Evolutionary conservation across 192 early-diverging fungal genomes (phyloP), one percentile per base, ranked within the genome.

Genomic region (Podila verticillata): DNA sequence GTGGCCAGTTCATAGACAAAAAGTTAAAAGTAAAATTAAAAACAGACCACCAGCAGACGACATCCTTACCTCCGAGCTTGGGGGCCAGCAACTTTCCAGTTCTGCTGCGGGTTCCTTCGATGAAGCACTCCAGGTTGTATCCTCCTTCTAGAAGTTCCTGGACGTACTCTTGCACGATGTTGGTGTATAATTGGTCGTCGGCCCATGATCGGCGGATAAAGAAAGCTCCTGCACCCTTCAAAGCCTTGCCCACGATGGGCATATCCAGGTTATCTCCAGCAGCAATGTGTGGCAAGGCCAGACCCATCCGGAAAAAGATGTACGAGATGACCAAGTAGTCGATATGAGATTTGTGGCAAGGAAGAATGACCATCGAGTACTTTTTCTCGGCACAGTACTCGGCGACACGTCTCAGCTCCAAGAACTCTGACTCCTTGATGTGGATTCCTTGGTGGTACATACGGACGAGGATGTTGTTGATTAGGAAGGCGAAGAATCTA

Each of bases 371-470:
- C 65, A 96, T 83, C 15, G 93, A 95, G 48, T 93, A 86, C 48
- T 90, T 89, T 44, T 91, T 90, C 61, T 90, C 84, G 57, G 82
- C 82, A 34, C 89, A 88, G 31, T 84, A 80, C 32, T 87, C 70
- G 6, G 91, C 91, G 5, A 89, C 82, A 22, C 87, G 56, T 61
- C 87, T 82, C 26, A 92, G 65, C 84, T 91, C 91, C 12, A 91
- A 69, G 66, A 93, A 91, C 81, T 96, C 95, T 61, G 83, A 86
- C 63, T 94, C 93, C 49, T 90, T 89, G 67, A 96, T 93, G 66
- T 95, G 93, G 48, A 96, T 89, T 26, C 95, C 95, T 74, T 93
- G 93, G 75, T 95, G 93, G 63, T 95, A 95, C 83, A 95, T 86
- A n/a, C 92, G 83, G 19, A 91, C 88, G 5, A 95, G 81, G 60